Evolutionary conservation across 2,329 filamentous ascomycete species (phyloP).

Genomic region (Ophiocordyceps robertsii): DNA sequence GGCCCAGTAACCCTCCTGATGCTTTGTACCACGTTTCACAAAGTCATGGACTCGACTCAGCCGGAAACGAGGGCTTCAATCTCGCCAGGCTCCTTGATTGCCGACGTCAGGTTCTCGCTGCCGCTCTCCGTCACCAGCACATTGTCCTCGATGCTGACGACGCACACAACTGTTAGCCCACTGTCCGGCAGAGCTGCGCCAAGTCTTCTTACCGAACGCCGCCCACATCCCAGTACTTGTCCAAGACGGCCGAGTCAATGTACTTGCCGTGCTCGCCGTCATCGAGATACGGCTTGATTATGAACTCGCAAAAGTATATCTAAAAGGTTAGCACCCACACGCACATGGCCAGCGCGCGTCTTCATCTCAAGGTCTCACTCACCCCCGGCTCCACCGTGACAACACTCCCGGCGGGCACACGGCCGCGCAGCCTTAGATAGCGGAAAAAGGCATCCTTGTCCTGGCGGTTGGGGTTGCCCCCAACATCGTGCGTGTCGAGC

Average conservation of each 20-base stretch:
- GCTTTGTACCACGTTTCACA: neutral
- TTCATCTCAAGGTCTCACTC: constrained; percentile 18
- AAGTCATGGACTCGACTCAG: neutral
- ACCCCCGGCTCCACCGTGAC: constrained; percentile 92
- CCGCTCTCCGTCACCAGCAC: constrained; percentile 57
- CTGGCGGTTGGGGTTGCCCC: constrained; percentile 61
- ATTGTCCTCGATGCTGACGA: constrained; percentile 49
- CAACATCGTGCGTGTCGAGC: constrained; percentile 84
- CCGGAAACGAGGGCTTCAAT: constrained; percentile 29
- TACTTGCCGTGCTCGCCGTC: constrained; percentile 60
- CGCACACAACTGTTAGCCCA: neutral
- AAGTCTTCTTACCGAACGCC: constrained; percentile 45
- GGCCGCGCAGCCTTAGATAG: constrained; percentile 69
- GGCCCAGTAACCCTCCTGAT: too few species aligned
- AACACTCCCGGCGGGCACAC: constrained; percentile 64
- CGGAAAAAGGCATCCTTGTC: constrained; percentile 77
- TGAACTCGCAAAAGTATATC: constrained; percentile 87
- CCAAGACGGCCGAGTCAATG: constrained; percentile 60
- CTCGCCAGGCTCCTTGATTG: constrained; percentile 52
- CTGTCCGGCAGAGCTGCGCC: neutral
- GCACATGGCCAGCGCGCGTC: neutral
- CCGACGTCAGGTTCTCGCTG: constrained; percentile 59
- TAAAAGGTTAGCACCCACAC: constrained; percentile 14
- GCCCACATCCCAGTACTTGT: constrained; percentile 72
- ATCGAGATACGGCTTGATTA: constrained; percentile 66